phyloP scores from a whole-genome alignment of 495 filamentous ascomycete species.

The Elasticomyces elasticus region DNA sequence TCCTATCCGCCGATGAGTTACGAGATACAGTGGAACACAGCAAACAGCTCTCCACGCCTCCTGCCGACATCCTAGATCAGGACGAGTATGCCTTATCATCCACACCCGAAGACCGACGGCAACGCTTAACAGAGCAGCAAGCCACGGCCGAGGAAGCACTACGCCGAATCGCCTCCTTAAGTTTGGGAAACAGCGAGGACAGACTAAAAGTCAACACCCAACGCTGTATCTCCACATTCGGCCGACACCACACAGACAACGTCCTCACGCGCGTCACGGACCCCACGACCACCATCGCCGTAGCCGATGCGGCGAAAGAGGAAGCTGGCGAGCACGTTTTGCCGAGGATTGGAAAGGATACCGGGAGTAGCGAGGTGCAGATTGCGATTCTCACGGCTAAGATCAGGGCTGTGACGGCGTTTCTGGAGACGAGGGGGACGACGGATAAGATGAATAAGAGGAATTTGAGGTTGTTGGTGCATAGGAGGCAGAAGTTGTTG shows the following conservation, averaged over 20 bases:
- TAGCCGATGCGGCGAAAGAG: neutral
- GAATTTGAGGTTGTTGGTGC: slow-evolving; percentile 73
- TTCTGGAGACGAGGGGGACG: slow-evolving; percentile 43
- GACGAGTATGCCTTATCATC: neutral
- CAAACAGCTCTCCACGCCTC: slow-evolving; percentile 49
- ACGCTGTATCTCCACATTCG: slow-evolving; percentile 77
- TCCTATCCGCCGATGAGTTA: slow-evolving; percentile 56
- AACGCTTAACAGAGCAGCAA: slow-evolving; percentile 22
- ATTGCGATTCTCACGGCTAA: slow-evolving; percentile 93
- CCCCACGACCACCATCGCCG: neutral
- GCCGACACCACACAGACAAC: slow-evolving; percentile 79
- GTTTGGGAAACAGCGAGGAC: slow-evolving; percentile 66
- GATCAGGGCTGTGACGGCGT: slow-evolving; percentile 66
- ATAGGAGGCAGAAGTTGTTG: slow-evolving; percentile 80
- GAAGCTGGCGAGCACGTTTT: slow-evolving; percentile 24
- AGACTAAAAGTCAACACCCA: slow-evolving; percentile 66
- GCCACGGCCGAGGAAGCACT: slow-evolving; percentile 55
- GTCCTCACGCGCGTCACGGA: slow-evolving; percentile 31
- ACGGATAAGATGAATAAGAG: slow-evolving; percentile 90
- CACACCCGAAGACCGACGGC: neutral
- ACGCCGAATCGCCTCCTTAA: slow-evolving; percentile 61
- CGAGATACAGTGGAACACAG: slow-evolving; percentile 52
- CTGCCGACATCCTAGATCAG: slow-evolving; percentile 14
- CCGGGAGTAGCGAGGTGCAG: slow-evolving; percentile 89
- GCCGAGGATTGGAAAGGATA: slow-evolving; percentile 75